Evolutionary conservation across 1,284 basidiomycete genomes (phyloP).

Genomic region (Malassezia brasiliensis): DNA sequence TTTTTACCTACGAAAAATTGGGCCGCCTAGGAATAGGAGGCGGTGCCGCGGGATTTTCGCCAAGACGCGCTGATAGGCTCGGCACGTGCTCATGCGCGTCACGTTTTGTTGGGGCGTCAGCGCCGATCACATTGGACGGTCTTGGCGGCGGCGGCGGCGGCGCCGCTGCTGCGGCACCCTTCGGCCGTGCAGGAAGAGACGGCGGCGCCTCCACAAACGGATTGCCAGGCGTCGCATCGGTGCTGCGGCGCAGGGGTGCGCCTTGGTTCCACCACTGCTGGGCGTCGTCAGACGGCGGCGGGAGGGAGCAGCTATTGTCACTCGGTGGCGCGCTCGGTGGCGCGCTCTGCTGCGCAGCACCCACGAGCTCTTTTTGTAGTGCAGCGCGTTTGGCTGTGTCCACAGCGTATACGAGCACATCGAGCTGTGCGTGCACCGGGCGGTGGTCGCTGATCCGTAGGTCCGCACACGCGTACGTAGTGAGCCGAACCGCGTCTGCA

Average conservation of each 20-base stretch:
- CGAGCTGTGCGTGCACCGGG: constrained; percentile 80
- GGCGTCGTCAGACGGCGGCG: constrained; percentile 3
- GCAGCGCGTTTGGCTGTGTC: constrained; percentile 65
- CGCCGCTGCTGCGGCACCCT: neutral
- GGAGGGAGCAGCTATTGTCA: neutral
- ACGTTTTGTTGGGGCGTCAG: no score
- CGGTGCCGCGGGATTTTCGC: neutral
- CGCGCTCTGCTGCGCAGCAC: neutral
- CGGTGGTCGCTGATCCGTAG: constrained; percentile 70
- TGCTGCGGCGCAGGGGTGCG: neutral
- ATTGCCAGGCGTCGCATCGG: neutral
- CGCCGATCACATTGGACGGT: neutral
- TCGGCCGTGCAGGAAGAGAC: no score
- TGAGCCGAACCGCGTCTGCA: constrained; percentile 51
- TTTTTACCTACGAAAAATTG: neutral
- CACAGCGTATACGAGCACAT: constrained; percentile 65
- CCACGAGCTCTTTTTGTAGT: constrained; percentile 56
- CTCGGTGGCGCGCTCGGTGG: no score
- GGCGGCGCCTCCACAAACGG: constrained; percentile 1
- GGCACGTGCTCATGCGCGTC: no score
- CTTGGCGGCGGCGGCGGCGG: neutral
- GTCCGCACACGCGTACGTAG: constrained; percentile 22
- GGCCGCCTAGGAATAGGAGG: neutral
- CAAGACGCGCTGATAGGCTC: no score
- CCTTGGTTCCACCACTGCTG: constrained; percentile 14